Conservation (phyloP, 768 basidiomycete species). For the Suillus occidentalis region DNA sequence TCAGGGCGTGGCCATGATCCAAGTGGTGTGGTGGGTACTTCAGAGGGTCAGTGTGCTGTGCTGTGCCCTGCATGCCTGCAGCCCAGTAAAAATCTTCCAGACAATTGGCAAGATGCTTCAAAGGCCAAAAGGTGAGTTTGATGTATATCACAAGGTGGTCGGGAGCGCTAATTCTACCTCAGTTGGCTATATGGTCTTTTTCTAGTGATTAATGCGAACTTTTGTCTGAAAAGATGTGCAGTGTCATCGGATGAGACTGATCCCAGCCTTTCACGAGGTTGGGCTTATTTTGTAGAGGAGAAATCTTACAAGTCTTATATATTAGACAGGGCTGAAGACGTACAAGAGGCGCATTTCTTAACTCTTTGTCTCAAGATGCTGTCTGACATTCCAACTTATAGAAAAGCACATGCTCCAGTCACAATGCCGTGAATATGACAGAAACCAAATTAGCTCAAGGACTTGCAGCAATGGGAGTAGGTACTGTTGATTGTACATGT, state of each 20-base stretch:
- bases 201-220: conserved; percentile 34
- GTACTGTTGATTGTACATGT: conserved; percentile 25
- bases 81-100: conserved; percentile 11
- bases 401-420: conserved; percentile 11
- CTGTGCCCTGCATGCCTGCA: conserved; percentile 18
- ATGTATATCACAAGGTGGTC: background rate
- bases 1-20: conserved; percentile 13
- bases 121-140: background rate
- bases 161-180: background rate
- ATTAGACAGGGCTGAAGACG: conserved; percentile 1
- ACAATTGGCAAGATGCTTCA: background rate
- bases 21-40: background rate
- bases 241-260: conserved; percentile 26
- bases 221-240: conserved; percentile 28
- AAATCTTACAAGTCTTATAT: conserved; percentile 14
- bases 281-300: conserved; percentile 29
- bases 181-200: conserved; percentile 32
- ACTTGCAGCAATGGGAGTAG: conserved; percentile 29
- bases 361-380: background rate
- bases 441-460: conserved; percentile 8
- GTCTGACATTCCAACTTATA: background rate
- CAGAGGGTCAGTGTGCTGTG: conserved; percentile 8
- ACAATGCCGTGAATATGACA: conserved; percentile 2
- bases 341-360: background rate
- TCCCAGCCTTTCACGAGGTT: conserved; percentile 27